Conservation (phyloP, 495 filamentous ascomycete species). For the Apiosordaria backusii region DNA sequence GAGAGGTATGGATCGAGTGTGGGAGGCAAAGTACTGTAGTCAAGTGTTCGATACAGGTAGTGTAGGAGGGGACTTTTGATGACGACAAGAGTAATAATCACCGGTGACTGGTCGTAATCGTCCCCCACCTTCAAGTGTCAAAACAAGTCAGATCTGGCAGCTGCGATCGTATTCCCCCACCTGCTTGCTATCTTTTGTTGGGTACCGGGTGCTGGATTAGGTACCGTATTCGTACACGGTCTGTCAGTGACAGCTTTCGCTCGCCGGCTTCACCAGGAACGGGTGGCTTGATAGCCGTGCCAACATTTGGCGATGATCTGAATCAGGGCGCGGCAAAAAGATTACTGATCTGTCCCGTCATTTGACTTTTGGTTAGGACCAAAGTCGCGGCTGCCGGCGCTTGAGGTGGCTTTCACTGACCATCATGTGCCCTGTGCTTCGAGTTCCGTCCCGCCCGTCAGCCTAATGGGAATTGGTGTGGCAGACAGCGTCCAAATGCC, state of each 20-base stretch:
- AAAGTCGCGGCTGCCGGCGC: not conserved
- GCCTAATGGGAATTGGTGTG: not conserved
- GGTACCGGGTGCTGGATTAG: too few relatives aligned
- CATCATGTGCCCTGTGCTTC: not conserved
- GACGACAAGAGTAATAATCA: not conserved
- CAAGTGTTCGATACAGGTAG: too few relatives aligned
- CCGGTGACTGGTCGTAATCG: too few relatives aligned
- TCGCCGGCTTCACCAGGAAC: not conserved
- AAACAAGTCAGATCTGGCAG: not conserved
- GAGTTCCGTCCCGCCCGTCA: too few relatives aligned
- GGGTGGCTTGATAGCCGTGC: not conserved
- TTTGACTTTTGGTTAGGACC: not conserved
- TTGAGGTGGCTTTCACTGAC: not conserved
- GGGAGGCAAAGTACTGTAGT: not conserved
- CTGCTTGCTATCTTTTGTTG: too few relatives aligned
- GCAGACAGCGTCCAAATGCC: not conserved
- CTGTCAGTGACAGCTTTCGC: not conserved
- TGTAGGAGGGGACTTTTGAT: not conserved
- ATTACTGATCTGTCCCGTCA: constrained; percentile 6
- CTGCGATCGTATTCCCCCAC: not conserved
- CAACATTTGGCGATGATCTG: not conserved
- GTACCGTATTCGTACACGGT: too few relatives aligned
- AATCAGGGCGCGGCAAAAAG: not conserved
- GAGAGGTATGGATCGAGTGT: too few relatives aligned
- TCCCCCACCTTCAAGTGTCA: not conserved